Base-by-base conservation (phyloP, 78 protist genomes). In the Dictyostelium firmibasis region DNA sequence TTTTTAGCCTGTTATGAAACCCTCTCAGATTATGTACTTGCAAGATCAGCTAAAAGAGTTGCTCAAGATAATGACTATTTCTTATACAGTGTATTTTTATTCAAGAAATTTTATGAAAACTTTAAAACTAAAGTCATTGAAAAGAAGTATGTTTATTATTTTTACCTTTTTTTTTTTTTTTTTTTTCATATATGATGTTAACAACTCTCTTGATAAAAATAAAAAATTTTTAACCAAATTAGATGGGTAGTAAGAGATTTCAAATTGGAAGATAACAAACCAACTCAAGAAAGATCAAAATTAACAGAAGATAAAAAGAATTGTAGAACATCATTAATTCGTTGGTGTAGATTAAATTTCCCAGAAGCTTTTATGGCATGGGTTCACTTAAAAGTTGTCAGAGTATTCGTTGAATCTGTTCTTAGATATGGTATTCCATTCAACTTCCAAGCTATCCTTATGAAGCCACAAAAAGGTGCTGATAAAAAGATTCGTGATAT, bases 381-480 rank as follows among this genome's bases (percentile, higher is more conserved):
- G 98, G 33, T 97, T 25, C 99, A 98, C 86, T 76, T 98, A 47
- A 98, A 98, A 87, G 97, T 95, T 31, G 25, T 98, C 9, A 92
- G 98, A 53, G 57, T 96, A 7, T 97, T 97, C 78, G 97, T 97
- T 35, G 99, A 98, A 85, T 84, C 97, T 0, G 97, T 96, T 60
- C 96, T 98, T 50, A 83, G 99, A 4, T 98, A 92, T 62, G 99
- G 99, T 27, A 89, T 98, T 43, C 98, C 98, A 43, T 93, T 96
- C 83, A 88, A 91, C 67, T 96, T 96, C 97, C 91, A 97, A 93
- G 96, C 97, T 50, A 76, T 94, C 33, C 72, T 97, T 16, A 62
- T 95, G 94, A 64, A 60, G 44, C 94, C 94, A 78, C 50, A 27
- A 25, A 89, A 89, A 75, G 50, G 44, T 9, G 83, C 81, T 35